A percentile compares a stretch with the other conserved stretches of the same genome.
phyloP scores from a whole-genome alignment of 2,329 filamentous ascomycete species.

The Diplocarpon mali region DNA sequence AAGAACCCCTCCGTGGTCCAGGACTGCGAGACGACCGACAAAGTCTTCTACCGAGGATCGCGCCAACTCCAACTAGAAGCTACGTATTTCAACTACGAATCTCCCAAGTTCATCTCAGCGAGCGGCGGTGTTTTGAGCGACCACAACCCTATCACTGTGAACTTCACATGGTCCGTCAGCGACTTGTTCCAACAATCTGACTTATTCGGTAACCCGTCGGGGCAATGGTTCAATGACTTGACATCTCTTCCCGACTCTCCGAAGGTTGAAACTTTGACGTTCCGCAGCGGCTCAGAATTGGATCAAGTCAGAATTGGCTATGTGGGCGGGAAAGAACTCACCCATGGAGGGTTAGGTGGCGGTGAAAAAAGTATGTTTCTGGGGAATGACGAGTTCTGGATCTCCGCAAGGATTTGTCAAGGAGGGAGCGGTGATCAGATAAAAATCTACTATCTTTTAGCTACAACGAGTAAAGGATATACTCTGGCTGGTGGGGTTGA shows the following conservation, averaged over 20 bases:
- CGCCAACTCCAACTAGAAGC: conserved; percentile 36
- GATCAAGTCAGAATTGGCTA: conserved; percentile 40
- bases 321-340: conserved; percentile 35
- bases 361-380: no score
- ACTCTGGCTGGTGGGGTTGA: no score
- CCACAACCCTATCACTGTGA: conserved; percentile 52
- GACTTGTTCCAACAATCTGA: conserved; percentile 33
- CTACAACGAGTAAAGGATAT: no score
- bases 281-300: conserved; percentile 38
- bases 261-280: conserved; percentile 29
- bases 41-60: conserved; percentile 44
- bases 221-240: conserved; percentile 46
- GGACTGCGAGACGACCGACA: conserved; percentile 53
- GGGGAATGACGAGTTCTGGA: conserved; percentile 37
- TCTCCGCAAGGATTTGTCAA: conserved; percentile 38
- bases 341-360: conserved; percentile 45
- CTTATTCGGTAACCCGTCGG: conserved; percentile 38
- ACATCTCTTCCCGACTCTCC: conserved; percentile 27
- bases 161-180: conserved; percentile 36
- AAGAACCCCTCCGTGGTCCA: conserved; percentile 31
- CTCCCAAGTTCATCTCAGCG: conserved; percentile 43
- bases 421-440: no score
- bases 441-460: no score
- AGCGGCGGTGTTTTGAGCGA: conserved; percentile 48
- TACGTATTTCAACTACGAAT: conserved; percentile 43